These are phyloP conservation scores for Suillus paluster DNA, from an alignment of 768 basidiomycete species.

Conservation along the genomic window DNA sequence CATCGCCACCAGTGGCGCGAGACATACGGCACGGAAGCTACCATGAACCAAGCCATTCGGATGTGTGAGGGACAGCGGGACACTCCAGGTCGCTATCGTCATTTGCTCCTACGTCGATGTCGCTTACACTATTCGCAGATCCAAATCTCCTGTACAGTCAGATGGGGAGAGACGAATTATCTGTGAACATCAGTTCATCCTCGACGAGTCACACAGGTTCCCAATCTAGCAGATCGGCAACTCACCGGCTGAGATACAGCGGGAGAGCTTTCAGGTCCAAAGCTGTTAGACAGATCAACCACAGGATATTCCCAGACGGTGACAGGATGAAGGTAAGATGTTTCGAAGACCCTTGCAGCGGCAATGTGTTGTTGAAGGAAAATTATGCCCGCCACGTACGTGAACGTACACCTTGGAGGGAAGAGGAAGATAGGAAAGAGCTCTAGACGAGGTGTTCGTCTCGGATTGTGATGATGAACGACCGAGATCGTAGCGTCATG, in stretches of 20 bases:
- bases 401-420: neutral
- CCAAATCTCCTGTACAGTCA: neutral
- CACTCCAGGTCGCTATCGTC: neutral
- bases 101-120: neutral
- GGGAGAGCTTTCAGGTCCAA: neutral
- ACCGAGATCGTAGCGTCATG: too few relatives aligned
- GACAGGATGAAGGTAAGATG: neutral
- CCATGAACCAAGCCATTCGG: neutral
- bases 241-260: neutral
- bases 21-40: neutral
- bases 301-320: conserved; percentile 1
- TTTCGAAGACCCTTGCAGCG: neutral
- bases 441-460: neutral
- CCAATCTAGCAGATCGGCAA: neutral
- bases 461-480: neutral
- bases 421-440: neutral
- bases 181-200: neutral
- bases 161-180: neutral
- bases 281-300: too few relatives aligned
- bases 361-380: conserved; percentile 4
- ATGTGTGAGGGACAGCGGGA: neutral
- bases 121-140: neutral
- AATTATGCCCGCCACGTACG: conserved; percentile 4
- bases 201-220: neutral
- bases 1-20: neutral